phyloP scores from a whole-genome alignment of 768 basidiomycete genomes.

The Suillus clintonianus region DNA sequence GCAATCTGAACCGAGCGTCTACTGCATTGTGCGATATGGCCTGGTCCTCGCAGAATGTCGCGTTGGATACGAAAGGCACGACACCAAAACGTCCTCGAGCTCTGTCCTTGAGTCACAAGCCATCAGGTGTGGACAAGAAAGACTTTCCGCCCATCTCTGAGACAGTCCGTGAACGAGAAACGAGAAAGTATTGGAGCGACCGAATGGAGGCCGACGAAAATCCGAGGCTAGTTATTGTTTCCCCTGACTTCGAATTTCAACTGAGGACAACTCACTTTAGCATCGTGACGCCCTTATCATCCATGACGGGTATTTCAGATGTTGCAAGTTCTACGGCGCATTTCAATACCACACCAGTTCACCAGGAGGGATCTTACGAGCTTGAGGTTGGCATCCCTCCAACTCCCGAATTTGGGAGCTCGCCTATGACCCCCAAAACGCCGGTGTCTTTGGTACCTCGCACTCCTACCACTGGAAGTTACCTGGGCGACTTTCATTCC shows the following conservation, averaged over 20 bases:
- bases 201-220: conserved; percentile 9
- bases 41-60: neutral
- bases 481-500: conserved; percentile 34
- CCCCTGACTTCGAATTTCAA: neutral
- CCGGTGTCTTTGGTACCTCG: conserved; percentile 48
- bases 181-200: conserved; percentile 27
- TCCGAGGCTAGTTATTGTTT: neutral
- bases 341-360: conserved; percentile 24
- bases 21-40: conserved; percentile 3
- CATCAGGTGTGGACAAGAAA: conserved; percentile 21
- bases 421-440: conserved; percentile 53
- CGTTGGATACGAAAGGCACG: neutral
- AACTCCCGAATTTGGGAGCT: conserved; percentile 48
- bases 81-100: conserved; percentile 27
- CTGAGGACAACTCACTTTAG: neutral
- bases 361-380: conserved; percentile 29
- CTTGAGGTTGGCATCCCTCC: conserved; percentile 36
- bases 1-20: neutral
- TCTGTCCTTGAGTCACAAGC: conserved; percentile 28
- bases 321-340: conserved; percentile 3
- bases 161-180: conserved; percentile 22
- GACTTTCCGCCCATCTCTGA: conserved; percentile 41
- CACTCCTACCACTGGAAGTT: conserved; percentile 47
- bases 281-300: neutral
- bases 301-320: conserved; percentile 10